phyloP scores from a whole-genome alignment of 805 yeast genomes.

The Barnettozyma populi region DNA sequence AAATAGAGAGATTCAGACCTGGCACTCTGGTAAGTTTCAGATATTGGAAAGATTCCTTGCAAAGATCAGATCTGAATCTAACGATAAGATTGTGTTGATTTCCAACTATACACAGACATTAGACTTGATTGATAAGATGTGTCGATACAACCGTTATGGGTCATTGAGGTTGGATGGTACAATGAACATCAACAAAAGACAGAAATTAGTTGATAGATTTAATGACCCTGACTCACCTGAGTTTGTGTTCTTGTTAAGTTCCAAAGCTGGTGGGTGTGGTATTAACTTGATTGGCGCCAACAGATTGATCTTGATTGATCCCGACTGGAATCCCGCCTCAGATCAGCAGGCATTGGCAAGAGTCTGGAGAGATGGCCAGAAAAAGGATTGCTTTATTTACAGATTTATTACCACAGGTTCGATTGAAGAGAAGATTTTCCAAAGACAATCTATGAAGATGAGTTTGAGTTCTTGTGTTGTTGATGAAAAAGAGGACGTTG shows the following conservation, averaged over 20 bases:
- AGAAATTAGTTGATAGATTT: conserved; percentile 83
- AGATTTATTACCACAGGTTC: conserved; percentile 92
- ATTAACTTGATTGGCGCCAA: conserved; percentile 96
- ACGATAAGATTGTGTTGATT: conserved; percentile 91
- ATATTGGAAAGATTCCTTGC: conserved; percentile 80
- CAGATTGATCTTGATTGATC: conserved; percentile 78
- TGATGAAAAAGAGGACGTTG: conserved; percentile 94
- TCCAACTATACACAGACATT: conserved; percentile 93
- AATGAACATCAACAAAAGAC: conserved; percentile 86
- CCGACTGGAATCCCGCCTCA: conserved; percentile 98
- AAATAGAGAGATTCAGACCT: conserved; percentile 65
- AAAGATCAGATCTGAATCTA: conserved; percentile 71
- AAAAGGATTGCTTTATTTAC: conserved; percentile 92
- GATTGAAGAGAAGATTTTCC: conserved; percentile 93
- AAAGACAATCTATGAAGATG: conserved; percentile 91
- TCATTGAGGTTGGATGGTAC: conserved; percentile 85
- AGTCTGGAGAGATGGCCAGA: conserved; percentile 99
- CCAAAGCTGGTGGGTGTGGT: conserved; percentile 99
- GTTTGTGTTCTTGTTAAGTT: conserved; percentile 81
- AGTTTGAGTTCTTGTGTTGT: conserved; percentile 93
- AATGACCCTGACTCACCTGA: conserved; percentile 87
- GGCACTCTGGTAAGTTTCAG: conserved; percentile 82
- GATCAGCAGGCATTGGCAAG: conserved; percentile 97
- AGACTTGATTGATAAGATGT: conserved; percentile 83
- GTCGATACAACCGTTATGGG: conserved; percentile 72